Percentiles rank a stretch among this genome's conserved stretches.
phyloP scores from a whole-genome alignment of 805 yeast genomes.

The Starmera dryadoides region DNA sequence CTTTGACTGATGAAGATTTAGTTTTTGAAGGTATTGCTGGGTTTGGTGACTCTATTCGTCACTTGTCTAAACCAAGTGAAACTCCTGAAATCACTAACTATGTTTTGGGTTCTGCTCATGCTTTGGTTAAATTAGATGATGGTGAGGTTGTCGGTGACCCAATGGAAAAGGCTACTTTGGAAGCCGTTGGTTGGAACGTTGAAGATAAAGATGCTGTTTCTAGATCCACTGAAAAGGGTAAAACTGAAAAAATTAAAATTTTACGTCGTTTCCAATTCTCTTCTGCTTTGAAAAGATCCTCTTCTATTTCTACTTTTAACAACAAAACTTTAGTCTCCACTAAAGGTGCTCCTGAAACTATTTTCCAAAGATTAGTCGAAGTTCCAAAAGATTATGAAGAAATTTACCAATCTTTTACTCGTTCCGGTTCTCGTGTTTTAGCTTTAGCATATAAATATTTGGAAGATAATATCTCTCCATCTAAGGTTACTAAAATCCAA shows the following conservation, averaged over 20 bases:
- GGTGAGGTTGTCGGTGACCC: slow-evolving; percentile 99
- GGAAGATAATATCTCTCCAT: slow-evolving; percentile 39
- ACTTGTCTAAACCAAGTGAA: slow-evolving; percentile 45
- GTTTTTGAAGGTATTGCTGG: slow-evolving; percentile 97
- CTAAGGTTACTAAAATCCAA: slow-evolving; percentile 48
- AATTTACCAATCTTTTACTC: slow-evolving; percentile 81
- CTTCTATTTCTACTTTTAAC: slow-evolving; percentile 65
- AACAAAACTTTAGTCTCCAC: slow-evolving; percentile 68
- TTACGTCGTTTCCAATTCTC: slow-evolving; percentile 95
- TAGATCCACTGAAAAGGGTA: slow-evolving; percentile 27
- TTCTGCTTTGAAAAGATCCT: slow-evolving; percentile 89
- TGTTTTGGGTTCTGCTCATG: slow-evolving; percentile 93
- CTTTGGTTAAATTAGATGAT: slow-evolving; percentile 87
- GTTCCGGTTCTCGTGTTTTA: slow-evolving; percentile 93
- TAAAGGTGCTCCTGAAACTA: slow-evolving; percentile 98
- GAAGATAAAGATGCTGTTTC: slow-evolving; percentile 67
- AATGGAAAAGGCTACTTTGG: slow-evolving; percentile 94
- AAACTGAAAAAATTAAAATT: slow-evolving; percentile 50
- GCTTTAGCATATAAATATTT: slow-evolving; percentile 86
- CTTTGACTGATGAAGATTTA: slow-evolving; percentile 93
- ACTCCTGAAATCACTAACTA: slow-evolving; percentile 64
- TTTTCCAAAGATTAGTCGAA: slow-evolving; percentile 61
- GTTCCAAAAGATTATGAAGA: slow-evolving; percentile 81
- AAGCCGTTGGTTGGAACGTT: slow-evolving; percentile 80
- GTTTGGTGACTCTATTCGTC: slow-evolving; percentile 44